phyloP scores from a whole-genome alignment of 2,329 filamentous ascomycete species.

The Claviceps capensis region DNA sequence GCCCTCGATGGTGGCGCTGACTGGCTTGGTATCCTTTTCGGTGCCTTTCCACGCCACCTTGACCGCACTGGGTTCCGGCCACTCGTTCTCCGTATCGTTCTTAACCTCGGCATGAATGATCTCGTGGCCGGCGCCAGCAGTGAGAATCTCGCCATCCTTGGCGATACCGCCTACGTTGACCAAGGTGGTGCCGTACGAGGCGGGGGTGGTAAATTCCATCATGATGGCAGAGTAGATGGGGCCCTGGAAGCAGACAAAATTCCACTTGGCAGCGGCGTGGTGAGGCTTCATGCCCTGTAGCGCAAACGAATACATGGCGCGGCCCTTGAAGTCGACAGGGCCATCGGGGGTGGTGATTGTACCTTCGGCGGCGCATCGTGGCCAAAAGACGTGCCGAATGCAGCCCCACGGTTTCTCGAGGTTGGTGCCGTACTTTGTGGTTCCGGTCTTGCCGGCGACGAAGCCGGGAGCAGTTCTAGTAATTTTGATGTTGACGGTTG shows the following conservation, averaged over 20 bases:
- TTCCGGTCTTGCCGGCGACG: slow-evolving; percentile 72
- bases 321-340: slow-evolving; percentile 68
- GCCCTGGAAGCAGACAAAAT: slow-evolving; percentile 84
- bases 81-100: slow-evolving; percentile 65
- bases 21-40: slow-evolving; percentile 59
- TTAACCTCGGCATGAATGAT: slow-evolving; percentile 57
- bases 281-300: slow-evolving; percentile 99
- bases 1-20: slow-evolving; percentile 57
- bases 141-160: slow-evolving; percentile 68
- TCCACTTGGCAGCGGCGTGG: slow-evolving; percentile 85
- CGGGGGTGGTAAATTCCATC: slow-evolving; percentile 93
- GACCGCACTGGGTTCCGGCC: slow-evolving; percentile 71
- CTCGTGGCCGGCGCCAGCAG: slow-evolving; percentile 51
- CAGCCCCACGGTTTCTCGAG: slow-evolving; percentile 74
- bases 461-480: slow-evolving; percentile 68
- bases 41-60: slow-evolving; percentile 69
- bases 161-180: slow-evolving; percentile 75
- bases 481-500: slow-evolving; percentile 76
- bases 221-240: slow-evolving; percentile 74
- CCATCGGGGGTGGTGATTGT: slow-evolving; percentile 73
- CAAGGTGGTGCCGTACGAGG: slow-evolving; percentile 75
- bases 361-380: slow-evolving; percentile 68
- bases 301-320: slow-evolving; percentile 67
- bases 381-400: slow-evolving; percentile 93
- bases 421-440: slow-evolving; percentile 75